A percentile compares a stretch with the other conserved stretches of the same genome.
These are phyloP conservation scores for Vaccinium macrocarpon DNA, from an alignment of 148 eudicot genomes.

Conservation along the genomic window DNA sequence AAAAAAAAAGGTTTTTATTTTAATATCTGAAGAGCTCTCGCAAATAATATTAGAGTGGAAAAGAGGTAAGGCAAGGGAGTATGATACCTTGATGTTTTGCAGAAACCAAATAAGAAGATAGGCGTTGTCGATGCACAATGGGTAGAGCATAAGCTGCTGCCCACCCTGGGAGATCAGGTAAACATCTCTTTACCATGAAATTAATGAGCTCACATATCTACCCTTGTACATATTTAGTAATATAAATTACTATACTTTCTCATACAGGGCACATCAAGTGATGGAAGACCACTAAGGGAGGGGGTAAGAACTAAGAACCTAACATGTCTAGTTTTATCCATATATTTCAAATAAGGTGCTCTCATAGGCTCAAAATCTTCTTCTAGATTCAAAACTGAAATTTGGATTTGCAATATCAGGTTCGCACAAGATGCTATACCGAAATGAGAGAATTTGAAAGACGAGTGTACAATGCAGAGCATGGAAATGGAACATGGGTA, in stretches of 20 bases:
- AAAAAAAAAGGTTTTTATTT: not conserved
- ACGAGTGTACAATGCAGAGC: not conserved
- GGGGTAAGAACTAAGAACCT: not conserved
- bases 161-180: slow-evolving; percentile 24
- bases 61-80: not conserved
- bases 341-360: not conserved
- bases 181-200: not conserved
- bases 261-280: not conserved
- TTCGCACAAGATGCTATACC: not conserved
- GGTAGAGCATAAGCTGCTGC: slow-evolving; percentile 24
- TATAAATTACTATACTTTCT: not conserved
- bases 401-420: not conserved
- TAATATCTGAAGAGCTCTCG: not conserved
- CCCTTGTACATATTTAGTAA: not conserved
- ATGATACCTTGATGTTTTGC: not conserved
- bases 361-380: not conserved
- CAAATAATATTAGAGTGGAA: not conserved
- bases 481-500: not conserved
- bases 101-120: slow-evolving; percentile 19
- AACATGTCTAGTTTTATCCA: not conserved
- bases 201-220: not conserved
- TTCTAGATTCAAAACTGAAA: not conserved
- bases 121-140: slow-evolving; percentile 28
- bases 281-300: not conserved
- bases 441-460: not conserved